These are phyloP conservation scores for Eucalyptus regnans DNA, from an alignment of 345 rosid genomes.

Conservation along the genomic window DNA sequence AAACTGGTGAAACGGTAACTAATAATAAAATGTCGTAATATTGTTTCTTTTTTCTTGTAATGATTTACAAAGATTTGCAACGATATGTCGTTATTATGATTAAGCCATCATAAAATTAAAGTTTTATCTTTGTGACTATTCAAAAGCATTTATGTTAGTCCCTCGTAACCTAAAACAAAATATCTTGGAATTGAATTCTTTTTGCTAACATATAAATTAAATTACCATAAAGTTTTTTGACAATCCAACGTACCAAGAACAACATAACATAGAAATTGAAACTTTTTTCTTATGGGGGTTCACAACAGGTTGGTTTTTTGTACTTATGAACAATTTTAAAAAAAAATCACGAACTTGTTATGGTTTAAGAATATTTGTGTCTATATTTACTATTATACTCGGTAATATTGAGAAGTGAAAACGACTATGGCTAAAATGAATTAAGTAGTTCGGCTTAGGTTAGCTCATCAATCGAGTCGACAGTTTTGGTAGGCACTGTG, in stretches of 20 bases:
- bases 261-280: neutral
- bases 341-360: neutral
- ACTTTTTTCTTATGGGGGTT: neutral
- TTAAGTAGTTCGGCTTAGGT: neutral
- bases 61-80: neutral
- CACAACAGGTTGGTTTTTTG: neutral
- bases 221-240: neutral
- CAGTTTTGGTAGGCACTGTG: neutral
- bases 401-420: neutral
- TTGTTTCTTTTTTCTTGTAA: neutral
- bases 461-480: neutral
- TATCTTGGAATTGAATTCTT: neutral
- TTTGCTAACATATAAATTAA: neutral
- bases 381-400: neutral
- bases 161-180: neutral
- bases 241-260: neutral
- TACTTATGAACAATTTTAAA: neutral
- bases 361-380: neutral
- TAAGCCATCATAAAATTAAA: neutral
- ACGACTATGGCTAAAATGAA: neutral
- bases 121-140: neutral
- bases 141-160: neutral
- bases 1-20: no score
- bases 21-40: neutral
- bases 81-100: fast-evolving